Evolutionary conservation across 192 early-diverging fungal genomes (phyloP), one percentile per base, ranked within the genome.

Genomic region (Coemansia sp.): DNA sequence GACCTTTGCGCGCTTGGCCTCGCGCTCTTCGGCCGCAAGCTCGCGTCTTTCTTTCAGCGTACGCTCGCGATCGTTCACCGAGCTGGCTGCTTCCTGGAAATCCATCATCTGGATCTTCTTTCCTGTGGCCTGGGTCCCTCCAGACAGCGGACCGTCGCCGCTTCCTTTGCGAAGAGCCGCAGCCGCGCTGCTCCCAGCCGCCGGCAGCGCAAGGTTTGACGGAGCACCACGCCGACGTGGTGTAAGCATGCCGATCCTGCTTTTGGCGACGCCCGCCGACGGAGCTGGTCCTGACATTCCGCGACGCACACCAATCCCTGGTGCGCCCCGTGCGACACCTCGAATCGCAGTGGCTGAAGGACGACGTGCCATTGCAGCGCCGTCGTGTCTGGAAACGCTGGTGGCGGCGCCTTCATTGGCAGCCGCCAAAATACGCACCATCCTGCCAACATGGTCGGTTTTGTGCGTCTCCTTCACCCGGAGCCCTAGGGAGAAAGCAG

Each of bases 401-500:
- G 29, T 7, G 6, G 47, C 37, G 14, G 50, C 8, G 20, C 33
- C 61, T 2, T 55, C 57, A 2, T 5, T 19, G 30, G 56, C 64
- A 13, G 68, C 74, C 0, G 59, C 61, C 45, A 72, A 57, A 42
- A 78, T 48, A 7, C 65, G 65, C 37, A 50, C 50, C 55, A 78
- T 58, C 20, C 75, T 52, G 7, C 65, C 69, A 52, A 41, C 62
- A 40, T 78, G 75, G 65, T 78, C 69, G 3, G 64, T 65, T 14
- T 37, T 47, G 20, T 68, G 65, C 22, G 57, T 53, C 5, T 20
- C 29, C 42, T 40, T 56, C 8, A 70, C 61, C 9, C 60, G 52
- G 65, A 78, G 61, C 29, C 31, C 31, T 13, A 70, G 42, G 6
- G 44, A 36, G 22, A 59, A 68, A 20, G 4, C 40, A 3, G 41